These are phyloP conservation scores for Lasiodiplodia gonubiensis DNA, from an alignment of 2,329 filamentous ascomycete species.

Conservation along the genomic window DNA sequence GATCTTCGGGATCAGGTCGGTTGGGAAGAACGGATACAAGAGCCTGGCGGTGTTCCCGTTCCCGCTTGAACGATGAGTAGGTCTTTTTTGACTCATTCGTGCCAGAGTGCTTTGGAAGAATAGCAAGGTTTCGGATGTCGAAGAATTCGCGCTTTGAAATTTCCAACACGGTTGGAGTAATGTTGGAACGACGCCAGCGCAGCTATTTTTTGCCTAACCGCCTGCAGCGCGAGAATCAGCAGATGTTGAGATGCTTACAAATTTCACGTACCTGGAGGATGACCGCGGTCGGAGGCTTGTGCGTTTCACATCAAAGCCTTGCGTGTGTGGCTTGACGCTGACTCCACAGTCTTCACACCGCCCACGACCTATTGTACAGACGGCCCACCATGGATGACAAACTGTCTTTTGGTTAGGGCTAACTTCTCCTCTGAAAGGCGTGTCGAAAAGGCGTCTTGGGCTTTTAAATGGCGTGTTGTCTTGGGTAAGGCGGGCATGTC, in stretches of 20 bases:
- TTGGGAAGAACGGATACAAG: conserved; percentile 58
- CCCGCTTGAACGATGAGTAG: conserved; percentile 32
- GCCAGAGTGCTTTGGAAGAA: background rate
- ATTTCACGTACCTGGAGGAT: background rate
- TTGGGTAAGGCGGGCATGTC: too few species aligned
- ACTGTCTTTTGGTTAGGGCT: too few species aligned
- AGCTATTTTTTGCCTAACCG: background rate
- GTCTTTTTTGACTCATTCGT: background rate
- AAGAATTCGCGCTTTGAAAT: background rate
- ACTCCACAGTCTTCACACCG: background rate
- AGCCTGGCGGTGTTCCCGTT: conserved; percentile 55
- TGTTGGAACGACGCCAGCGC: background rate
- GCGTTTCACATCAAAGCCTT: background rate
- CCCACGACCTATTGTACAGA: background rate
- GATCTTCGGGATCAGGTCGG: conserved; percentile 61
- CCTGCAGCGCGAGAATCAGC: background rate
- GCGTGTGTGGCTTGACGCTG: background rate
- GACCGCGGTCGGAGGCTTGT: background rate
- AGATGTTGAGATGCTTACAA: background rate
- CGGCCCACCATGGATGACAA: too few species aligned
- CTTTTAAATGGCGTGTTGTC: too few species aligned
- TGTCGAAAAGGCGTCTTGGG: too few species aligned
- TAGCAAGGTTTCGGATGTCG: background rate
- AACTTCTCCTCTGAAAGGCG: too few species aligned
- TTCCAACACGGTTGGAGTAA: background rate